phyloP scores from a whole-genome alignment of 1,139 yeast genomes.

The Pichia sp. region DNA sequence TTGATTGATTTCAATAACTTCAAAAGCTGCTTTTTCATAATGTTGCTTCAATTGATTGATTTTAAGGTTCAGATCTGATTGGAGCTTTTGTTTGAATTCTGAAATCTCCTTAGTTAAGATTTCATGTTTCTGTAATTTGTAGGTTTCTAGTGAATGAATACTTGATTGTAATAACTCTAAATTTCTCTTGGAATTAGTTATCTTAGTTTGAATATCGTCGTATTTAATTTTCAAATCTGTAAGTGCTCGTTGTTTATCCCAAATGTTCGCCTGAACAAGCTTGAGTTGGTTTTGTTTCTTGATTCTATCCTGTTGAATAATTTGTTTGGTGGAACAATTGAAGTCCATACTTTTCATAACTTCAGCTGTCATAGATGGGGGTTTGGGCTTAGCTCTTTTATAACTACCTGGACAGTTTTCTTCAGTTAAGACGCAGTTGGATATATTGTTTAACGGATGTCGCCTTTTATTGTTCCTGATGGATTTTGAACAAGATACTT shows the following conservation, averaged over 20 bases:
- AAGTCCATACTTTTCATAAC: background rate
- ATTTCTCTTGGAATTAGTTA: conserved; percentile 16
- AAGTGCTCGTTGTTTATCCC: conserved; percentile 1
- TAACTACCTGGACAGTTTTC: background rate
- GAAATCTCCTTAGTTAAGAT: conserved; percentile 12
- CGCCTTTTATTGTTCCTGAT: background rate
- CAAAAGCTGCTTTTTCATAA: conserved; percentile 16
- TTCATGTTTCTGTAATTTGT: conserved; percentile 9
- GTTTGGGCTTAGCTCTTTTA: background rate
- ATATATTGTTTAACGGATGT: background rate
- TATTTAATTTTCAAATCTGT: conserved; percentile 13
- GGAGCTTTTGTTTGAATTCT: conserved; percentile 13
- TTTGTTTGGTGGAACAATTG: background rate
- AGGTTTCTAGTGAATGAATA: conserved; percentile 5
- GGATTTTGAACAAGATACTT: background rate
- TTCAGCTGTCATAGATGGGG: background rate
- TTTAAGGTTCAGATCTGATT: conserved; percentile 14
- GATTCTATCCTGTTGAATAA: conserved; percentile 2
- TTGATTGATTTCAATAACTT: conserved; percentile 10
- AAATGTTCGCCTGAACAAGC: background rate
- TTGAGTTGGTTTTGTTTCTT: background rate
- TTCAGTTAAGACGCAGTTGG: background rate
- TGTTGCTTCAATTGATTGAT: conserved; percentile 15
- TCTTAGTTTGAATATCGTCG: conserved; percentile 21
- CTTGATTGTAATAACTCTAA: conserved; percentile 16